Evolutionary conservation across 495 filamentous ascomycete genomes (phyloP), one percentile per base, ranked within the genome.

Genomic region (Usnea hakonensis): DNA sequence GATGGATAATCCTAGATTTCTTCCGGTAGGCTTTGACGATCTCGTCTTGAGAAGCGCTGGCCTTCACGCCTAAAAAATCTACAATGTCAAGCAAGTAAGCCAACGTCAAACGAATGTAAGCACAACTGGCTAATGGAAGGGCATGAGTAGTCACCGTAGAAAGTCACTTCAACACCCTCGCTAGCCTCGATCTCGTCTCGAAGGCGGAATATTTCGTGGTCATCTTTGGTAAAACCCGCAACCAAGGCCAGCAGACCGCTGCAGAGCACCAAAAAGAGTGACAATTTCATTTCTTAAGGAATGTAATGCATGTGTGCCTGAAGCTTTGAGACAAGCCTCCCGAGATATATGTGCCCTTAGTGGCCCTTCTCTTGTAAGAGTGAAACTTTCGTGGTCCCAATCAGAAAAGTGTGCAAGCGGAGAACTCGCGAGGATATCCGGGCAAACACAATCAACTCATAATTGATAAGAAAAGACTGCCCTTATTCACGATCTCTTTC

Each of bases 191-290:
- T 76, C 69, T 97, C 95, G 77, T 96, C 90, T 65, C 85, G 86
- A 61, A 97, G 80, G 60, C 90, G 86, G 77, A 99, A 99, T 76
- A 99, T 97, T 77, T 99, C 94, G 70, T 93, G 88, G 74, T 99
- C 94, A 40, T 67, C 57, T 21, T 59, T 58, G 5, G 57, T 57
- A 30, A 65, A 65, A 16, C 40, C 38, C 28, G 54, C 46, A 19
- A 65, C 59, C n/a, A 62, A 38, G 6, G 41, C 40, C 46, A 58
- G 26, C 43, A 65, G 55, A 52, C 50, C 44, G 28, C 58, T 48
- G 35, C 46, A 55, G 19, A 64, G 44, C 30, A 65, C 40, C 19
- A 64, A 16, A 37, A 36, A 44, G 26, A 64, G 35, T 26, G 40
- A 21, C 32, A n/a, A 19, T 55, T 37, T 67, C 65, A 67, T 64